phyloP scores from a whole-genome alignment of 257 asterid species.

The Solanum habrochaites region DNA sequence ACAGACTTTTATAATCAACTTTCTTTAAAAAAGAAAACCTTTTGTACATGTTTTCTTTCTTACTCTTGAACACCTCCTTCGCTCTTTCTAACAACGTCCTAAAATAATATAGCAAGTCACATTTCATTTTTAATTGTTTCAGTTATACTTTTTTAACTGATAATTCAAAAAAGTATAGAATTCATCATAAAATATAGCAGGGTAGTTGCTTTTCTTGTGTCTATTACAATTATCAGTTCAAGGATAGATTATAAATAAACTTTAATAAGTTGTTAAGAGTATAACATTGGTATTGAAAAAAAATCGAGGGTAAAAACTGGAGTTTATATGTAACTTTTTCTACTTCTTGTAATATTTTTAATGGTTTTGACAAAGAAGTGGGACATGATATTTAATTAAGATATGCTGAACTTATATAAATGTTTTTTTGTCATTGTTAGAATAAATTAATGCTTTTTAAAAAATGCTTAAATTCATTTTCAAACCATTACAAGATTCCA shows the following conservation, averaged over 20 bases:
- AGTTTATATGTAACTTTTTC: neutral
- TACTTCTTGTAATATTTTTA: neutral
- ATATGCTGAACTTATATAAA: neutral
- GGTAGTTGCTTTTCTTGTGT: neutral
- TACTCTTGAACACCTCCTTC: neutral
- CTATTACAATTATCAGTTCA: neutral
- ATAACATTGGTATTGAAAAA: neutral
- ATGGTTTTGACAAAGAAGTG: neutral
- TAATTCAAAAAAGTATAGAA: neutral
- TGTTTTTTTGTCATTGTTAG: neutral
- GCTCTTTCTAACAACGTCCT: neutral
- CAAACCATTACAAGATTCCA: neutral
- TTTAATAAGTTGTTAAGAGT: neutral
- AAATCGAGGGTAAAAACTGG: neutral
- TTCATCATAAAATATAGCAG: neutral
- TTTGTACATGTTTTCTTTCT: neutral
- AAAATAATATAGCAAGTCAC: neutral
- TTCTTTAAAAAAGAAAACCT: too few relatives aligned
- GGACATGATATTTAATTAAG: neutral
- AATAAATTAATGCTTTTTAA: neutral
- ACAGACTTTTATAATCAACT: too few relatives aligned
- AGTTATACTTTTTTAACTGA: neutral
- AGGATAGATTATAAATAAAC: neutral
- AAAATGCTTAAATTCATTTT: neutral
- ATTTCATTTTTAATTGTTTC: neutral